Evolutionary conservation across 2,329 filamentous ascomycete genomes (phyloP).

Genomic region (Alternaria burnsii): DNA sequence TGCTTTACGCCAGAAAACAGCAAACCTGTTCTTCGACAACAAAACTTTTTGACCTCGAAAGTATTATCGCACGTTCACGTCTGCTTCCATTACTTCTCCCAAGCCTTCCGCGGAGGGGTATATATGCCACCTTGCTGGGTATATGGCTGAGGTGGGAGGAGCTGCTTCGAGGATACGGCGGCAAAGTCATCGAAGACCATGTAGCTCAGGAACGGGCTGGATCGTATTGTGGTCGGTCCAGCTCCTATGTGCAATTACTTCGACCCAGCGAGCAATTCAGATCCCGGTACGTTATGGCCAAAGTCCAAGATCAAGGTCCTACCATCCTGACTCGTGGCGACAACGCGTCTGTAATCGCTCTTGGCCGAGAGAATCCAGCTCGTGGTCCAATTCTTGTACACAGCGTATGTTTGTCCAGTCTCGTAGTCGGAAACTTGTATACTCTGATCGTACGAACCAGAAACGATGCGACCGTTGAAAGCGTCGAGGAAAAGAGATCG

Average conservation of each 20-base stretch:
- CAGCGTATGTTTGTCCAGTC: constrained; percentile 77
- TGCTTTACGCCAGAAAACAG: constrained; percentile 7
- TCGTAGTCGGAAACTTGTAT: constrained; percentile 94
- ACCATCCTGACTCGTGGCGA: constrained; percentile 93
- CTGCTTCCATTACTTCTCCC: background rate
- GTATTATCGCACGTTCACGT: background rate
- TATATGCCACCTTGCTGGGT: background rate
- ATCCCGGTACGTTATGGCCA: constrained; percentile 66
- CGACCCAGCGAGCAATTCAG: constrained; percentile 56
- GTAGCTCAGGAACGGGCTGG: background rate
- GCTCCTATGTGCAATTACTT: constrained; percentile 4
- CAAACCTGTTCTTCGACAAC: background rate
- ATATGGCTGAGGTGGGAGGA: background rate
- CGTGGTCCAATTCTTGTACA: constrained; percentile 93
- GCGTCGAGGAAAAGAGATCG: constrained; percentile 91
- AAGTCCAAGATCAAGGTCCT: constrained; percentile 96
- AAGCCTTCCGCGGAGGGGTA: background rate
- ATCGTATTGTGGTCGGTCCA: background rate
- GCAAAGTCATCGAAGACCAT: background rate
- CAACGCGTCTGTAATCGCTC: constrained; percentile 92
- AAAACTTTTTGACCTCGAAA: background rate
- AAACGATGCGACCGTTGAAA: constrained; percentile 84
- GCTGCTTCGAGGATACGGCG: background rate
- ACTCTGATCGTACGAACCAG: constrained; percentile 92
- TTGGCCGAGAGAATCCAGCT: constrained; percentile 98